Base-by-base conservation (phyloP, 805 yeast species). In the Candida sphagnicola region DNA sequence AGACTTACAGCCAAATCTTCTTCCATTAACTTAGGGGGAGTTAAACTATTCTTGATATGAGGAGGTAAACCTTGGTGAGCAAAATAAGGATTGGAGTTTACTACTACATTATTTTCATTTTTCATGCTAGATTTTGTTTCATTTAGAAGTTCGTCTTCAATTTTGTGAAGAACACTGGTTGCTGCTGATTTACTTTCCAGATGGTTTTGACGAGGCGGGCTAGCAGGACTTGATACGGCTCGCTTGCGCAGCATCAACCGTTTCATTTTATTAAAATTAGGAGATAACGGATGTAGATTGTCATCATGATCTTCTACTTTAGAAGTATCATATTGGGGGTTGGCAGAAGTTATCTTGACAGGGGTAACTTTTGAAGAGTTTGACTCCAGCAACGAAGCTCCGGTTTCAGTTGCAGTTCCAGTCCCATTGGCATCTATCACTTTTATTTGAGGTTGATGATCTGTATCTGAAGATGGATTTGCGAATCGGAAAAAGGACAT, bases 51-150 rank as follows among this genome's bases (percentile, higher is more conserved):
- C 15, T 35, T 35, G 59, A 67, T 39, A 47, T 77, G 82, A 2
- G 78, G 79, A 3, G 83, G 82, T 8, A 73, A 53, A 1, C 83
- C 82, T 46, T 77, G 82, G 48, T 73, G 77, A 4, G 71, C 73
- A 55, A 77, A 77, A 52, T 78, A 77, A 17, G 76, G 73, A 50
- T 70, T 76, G 12, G 67, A 59, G 16, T 46, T 44, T 21, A 61
- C 54, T 16, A 60, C 57, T 1, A 59, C 59, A 5, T 42, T 33
- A 18, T 31, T 31, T 37, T 31, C 39, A 35, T 34, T 29, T 25
- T 34, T 39, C 6, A 46, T 39, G 31, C 43, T 36, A 31, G 45
- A 40, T 37, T 41, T 43, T 11, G 53, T 50, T 36, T 39, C 35
- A 34, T 13, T 21, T 21, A 10, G 24, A 6, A 10, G 8, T n/a